These are phyloP conservation scores for Exophiala sideris DNA, from an alignment of 2,329 filamentous ascomycete genomes.

Conservation along the genomic window DNA sequence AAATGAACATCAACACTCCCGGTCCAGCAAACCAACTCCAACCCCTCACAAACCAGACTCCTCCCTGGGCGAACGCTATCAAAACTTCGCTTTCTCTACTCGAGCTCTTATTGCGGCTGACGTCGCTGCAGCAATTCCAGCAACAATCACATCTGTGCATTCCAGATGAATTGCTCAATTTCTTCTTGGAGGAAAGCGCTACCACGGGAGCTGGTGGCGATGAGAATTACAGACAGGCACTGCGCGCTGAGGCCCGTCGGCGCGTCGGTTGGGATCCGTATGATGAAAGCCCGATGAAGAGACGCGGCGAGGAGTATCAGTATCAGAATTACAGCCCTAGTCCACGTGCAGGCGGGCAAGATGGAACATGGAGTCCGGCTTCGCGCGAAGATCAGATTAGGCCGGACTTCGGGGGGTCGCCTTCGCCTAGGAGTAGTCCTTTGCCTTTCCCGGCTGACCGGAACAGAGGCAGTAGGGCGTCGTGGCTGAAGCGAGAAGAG, in stretches of 20 bases:
- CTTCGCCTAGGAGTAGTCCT: conserved; percentile 23
- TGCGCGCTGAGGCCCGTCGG: conserved; percentile 58
- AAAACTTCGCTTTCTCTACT: conserved; percentile 73
- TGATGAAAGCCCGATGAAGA: conserved; percentile 66
- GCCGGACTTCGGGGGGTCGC: conserved; percentile 32
- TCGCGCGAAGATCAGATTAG: not conserved
- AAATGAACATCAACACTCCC: conserved; percentile 41
- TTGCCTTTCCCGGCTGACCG: conserved; percentile 24
- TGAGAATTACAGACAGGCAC: conserved; percentile 56
- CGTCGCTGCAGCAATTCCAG: conserved; percentile 86
- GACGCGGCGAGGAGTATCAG: conserved; percentile 63
- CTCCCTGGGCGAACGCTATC: conserved; percentile 49
- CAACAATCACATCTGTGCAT: conserved; percentile 86
- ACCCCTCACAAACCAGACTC: conserved; percentile 20
- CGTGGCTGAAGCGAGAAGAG: conserved; percentile 22
- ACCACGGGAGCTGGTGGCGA: conserved; percentile 64
- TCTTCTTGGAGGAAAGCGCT: conserved; percentile 72
- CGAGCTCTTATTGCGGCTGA: conserved; percentile 82
- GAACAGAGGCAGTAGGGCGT: conserved; percentile 21
- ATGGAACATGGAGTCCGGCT: conserved; percentile 7
- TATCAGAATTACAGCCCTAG: conserved; percentile 38
- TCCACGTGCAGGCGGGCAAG: conserved; percentile 7
- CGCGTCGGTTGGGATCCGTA: conserved; percentile 70
- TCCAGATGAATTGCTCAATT: conserved; percentile 81
- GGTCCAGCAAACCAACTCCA: conserved; percentile 20